These are phyloP conservation scores for Vigna nakashimae DNA, from an alignment of 306 rosid species.

Conservation along the genomic window DNA sequence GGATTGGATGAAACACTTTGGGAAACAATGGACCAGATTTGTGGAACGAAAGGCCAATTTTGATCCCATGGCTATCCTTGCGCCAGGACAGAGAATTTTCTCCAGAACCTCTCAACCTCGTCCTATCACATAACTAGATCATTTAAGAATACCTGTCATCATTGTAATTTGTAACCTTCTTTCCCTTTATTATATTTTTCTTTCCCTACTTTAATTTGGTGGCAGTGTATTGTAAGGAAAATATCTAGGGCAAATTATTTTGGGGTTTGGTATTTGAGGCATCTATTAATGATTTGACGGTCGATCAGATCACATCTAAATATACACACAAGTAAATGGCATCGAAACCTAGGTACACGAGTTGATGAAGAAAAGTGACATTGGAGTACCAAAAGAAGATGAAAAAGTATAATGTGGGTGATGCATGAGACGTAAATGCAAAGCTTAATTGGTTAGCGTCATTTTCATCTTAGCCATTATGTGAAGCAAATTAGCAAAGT, in stretches of 20 bases:
- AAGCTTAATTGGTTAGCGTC: slow-evolving; percentile 4
- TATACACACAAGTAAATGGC: neutral
- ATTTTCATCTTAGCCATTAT: neutral
- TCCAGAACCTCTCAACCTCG: slow-evolving; percentile 2
- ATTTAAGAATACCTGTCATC: neutral
- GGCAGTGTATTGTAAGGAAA: neutral
- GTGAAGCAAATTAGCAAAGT: neutral
- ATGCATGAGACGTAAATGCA: neutral
- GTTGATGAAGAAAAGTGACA: neutral
- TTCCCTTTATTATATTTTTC: neutral
- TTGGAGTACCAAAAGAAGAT: too few relatives aligned
- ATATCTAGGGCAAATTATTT: neutral
- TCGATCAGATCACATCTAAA: neutral
- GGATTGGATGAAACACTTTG: slow-evolving; percentile 21
- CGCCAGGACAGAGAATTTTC: slow-evolving; percentile 21
- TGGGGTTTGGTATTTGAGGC: neutral
- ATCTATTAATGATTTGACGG: neutral
- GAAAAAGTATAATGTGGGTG: neutral
- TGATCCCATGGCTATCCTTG: slow-evolving; percentile 32
- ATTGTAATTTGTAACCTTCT: neutral
- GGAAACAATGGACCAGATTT: slow-evolving; percentile 10
- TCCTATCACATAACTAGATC: neutral
- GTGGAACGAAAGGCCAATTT: slow-evolving; percentile 1
- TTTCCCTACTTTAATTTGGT: neutral
- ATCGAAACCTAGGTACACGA: neutral